Percentiles rank a stretch among this genome's conserved stretches.
Conservation (phyloP, 2,329 filamentous ascomycete genomes). For the Fusarium sp. region DNA sequence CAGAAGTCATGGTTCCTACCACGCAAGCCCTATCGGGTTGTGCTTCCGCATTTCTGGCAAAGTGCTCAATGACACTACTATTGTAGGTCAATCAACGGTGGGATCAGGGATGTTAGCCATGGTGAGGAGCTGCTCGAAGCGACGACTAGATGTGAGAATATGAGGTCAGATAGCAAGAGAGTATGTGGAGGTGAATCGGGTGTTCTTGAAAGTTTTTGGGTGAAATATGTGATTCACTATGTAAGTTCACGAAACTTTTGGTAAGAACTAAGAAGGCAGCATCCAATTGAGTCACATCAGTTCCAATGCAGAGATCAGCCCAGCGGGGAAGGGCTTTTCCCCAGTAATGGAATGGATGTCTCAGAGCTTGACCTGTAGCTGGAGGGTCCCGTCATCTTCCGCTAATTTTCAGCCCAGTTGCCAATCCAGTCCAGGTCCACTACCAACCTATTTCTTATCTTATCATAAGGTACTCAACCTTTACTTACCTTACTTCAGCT, state of each 20-base stretch:
- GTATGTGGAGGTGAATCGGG: neutral
- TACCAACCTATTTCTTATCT: conserved; percentile 29
- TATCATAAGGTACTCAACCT: too few relatives aligned
- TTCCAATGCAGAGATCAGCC: conserved; percentile 19
- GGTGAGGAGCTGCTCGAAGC: conserved; percentile 8
- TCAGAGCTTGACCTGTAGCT: conserved; percentile 4
- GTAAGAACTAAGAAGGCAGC: neutral
- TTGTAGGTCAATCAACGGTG: conserved; percentile 75
- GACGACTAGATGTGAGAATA: neutral
- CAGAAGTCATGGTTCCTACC: conserved; percentile 58
- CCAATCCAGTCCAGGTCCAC: neutral
- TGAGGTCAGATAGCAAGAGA: neutral
- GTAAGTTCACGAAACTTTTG: conserved; percentile 8
- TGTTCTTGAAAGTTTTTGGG: neutral
- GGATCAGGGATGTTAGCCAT: conserved; percentile 65
- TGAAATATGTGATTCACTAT: neutral
- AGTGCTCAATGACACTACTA: conserved; percentile 76
- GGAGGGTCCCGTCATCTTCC: conserved; percentile 5
- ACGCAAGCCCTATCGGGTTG: conserved; percentile 71
- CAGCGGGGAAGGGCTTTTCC: conserved; percentile 13
- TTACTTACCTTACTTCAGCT: neutral
- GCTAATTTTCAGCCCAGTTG: conserved; percentile 6
- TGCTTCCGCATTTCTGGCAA: conserved; percentile 71
- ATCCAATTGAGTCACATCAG: conserved; percentile 21
- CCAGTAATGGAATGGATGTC: neutral